phyloP scores from a whole-genome alignment of 768 basidiomycete species.

The Naganishia kalamii region DNA sequence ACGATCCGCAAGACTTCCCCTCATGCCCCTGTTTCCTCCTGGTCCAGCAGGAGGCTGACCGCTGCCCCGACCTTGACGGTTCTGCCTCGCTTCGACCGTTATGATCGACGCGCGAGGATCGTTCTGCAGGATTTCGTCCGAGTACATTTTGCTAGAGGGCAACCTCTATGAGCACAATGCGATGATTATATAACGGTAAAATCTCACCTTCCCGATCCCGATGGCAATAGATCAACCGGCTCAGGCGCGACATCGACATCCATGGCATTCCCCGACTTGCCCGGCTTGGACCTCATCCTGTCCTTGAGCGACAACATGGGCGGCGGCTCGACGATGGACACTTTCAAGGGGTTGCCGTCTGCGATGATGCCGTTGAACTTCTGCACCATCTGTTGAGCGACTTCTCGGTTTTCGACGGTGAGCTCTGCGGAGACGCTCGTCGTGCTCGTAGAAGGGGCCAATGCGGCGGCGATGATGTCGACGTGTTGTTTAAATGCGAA shows the following conservation, averaged over 20 bases:
- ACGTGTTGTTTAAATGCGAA: constrained; percentile 20
- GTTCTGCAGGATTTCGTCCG: constrained; percentile 59
- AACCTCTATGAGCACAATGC: not conserved
- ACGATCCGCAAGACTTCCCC: constrained; percentile 1
- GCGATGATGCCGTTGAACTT: constrained; percentile 76
- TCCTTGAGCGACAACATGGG: constrained; percentile 9
- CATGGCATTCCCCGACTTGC: constrained; percentile 7
- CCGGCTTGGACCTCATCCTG: constrained; percentile 4
- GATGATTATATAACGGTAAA: not conserved
- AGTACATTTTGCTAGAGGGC: constrained; percentile 68
- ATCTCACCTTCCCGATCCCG: constrained; percentile 13
- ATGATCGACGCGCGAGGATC: constrained; percentile 31
- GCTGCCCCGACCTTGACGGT: not conserved
- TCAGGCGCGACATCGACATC: constrained; percentile 8
- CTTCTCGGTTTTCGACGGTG: constrained; percentile 60
- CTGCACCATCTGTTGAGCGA: constrained; percentile 62
- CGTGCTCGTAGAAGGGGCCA: constrained; percentile 36
- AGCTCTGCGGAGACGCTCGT: constrained; percentile 59
- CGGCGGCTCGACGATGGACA: constrained; percentile 52
- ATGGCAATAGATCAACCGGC: not conserved
- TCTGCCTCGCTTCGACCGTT: constrained; percentile 28
- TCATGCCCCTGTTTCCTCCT: not conserved
- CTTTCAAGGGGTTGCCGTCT: constrained; percentile 67
- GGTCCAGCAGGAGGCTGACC: not conserved
- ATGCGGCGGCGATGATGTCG: constrained; percentile 48